A percentile compares a stretch with the other conserved stretches of the same genome.
Evolutionary conservation across 2,329 filamentous ascomycete genomes (phyloP).

Genomic region (Periglandula ipomoeae): DNA sequence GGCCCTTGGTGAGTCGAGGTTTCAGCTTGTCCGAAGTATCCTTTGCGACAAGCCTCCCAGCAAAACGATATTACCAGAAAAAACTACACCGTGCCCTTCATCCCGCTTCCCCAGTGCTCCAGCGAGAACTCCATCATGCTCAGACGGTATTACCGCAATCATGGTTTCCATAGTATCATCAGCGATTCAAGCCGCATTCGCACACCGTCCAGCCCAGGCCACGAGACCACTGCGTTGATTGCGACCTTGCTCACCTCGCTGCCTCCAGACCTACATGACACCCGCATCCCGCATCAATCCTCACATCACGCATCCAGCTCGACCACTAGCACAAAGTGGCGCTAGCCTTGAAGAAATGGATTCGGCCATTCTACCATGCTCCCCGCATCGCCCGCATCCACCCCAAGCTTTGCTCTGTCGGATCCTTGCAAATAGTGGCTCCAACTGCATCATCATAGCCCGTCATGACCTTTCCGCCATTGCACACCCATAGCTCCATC

Average conservation of each 20-base stretch:
- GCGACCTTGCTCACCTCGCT: neutral
- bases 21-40: neutral
- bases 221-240: neutral
- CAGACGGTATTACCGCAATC: no score
- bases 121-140: neutral
- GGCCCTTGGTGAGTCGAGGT: neutral
- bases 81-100: neutral
- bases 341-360: constrained; percentile 6
- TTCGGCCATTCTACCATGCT: constrained; percentile 7
- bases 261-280: neutral
- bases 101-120: neutral
- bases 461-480: no score
- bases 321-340: constrained; percentile 5
- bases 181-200: neutral
- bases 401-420: constrained; percentile 4
- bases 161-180: neutral
- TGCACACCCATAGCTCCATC: neutral
- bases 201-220: neutral
- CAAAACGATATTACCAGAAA: no score
- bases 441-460: constrained; percentile 9
- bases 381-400: constrained; percentile 8
- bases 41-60: neutral
- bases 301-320: neutral
- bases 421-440: constrained; percentile 9
- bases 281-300: neutral